Base-by-base conservation (phyloP, 2,329 filamentous ascomycete genomes). In the Ustulina deusta region DNA sequence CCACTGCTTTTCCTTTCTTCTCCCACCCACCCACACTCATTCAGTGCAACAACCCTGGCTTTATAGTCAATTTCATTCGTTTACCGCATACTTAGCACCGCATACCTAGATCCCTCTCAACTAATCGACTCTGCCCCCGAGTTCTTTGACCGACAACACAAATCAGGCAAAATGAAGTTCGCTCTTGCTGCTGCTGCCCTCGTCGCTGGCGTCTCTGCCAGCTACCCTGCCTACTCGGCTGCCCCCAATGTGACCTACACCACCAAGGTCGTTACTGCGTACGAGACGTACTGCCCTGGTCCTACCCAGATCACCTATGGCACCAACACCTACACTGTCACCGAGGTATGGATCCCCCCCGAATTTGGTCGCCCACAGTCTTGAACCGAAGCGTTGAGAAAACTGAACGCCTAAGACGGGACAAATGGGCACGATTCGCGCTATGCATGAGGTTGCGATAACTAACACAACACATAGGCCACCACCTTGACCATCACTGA, bases 241-340 rank as follows among this genome's bases (percentile, higher is more conserved):
- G 66, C 69, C 71, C 77, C 77, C 76, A 85, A 86, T 79, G 82
- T 83, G 73, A 83, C 82, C 78, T 87, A 87, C 81, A 85, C 84
- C 81, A 93, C 90, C 74, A 87, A 91, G 84, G 83, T 97, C 72
- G 86, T 93, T 72, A 89, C 88, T 66, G 81, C 83, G 66, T 87
- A 87, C 83, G 89, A 86, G 81, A 93, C 91, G 78, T 92, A 85
- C 88, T 93, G 91, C 88, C 90, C 91, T 25, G 83, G 78, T 73
- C 79, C 91, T 72, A 93, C 91, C 74, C 80, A 83, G 74, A 81
- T 93, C 80, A 87, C 86, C 76, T 84, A 91, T 82, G 86, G 85
- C 78, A 83, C 81, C 81, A 83, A 86, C 79, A 92, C 90, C 81
- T 92, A 91, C 86, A 90, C 86, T 75, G 83, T 93, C 81, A 89